Evolutionary conservation across 2,329 filamentous ascomycete genomes (phyloP).

Genomic region (Fusarium sp.): DNA sequence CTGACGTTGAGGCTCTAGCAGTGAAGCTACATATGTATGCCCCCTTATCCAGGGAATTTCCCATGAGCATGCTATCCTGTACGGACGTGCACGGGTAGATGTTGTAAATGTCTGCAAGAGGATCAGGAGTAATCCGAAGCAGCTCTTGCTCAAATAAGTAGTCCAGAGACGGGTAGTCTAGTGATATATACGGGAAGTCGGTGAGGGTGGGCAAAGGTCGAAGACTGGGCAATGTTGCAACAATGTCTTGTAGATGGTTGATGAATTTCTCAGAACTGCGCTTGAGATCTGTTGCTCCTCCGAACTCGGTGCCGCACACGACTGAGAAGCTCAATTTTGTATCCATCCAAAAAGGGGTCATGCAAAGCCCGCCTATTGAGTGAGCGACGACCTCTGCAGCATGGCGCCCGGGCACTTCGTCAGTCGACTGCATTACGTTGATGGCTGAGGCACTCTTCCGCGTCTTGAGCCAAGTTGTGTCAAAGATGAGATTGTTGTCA

Average conservation of each 20-base stretch:
- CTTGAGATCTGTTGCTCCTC: constrained; percentile 1
- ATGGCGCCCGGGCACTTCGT: constrained; percentile 1
- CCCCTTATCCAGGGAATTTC: constrained; percentile 2
- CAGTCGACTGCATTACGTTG: not conserved
- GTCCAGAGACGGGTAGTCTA: constrained; percentile 3
- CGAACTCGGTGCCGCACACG: not conserved
- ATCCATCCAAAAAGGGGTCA: constrained; percentile 3
- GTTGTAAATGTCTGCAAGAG: constrained; percentile 5
- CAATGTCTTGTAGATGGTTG: constrained; percentile 3
- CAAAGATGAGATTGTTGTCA: constrained; percentile 2
- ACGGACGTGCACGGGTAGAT: not conserved
- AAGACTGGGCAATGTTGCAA: not conserved
- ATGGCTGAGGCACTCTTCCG: not conserved
- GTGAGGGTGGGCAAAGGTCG: constrained; percentile 1
- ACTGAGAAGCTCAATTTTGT: not conserved
- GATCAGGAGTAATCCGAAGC: not conserved
- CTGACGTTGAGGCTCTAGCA: constrained; percentile 1
- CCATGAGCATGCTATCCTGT: constrained; percentile 6
- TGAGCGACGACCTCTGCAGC: not conserved
- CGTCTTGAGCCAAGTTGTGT: not conserved
- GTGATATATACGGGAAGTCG: not conserved
- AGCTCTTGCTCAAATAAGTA: constrained; percentile 1
- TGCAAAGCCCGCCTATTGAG: not conserved
- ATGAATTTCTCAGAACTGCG: constrained; percentile 1
- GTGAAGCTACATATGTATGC: constrained; percentile 4